phyloP scores from a whole-genome alignment of 805 yeast genomes.

The Candida boleticola region DNA sequence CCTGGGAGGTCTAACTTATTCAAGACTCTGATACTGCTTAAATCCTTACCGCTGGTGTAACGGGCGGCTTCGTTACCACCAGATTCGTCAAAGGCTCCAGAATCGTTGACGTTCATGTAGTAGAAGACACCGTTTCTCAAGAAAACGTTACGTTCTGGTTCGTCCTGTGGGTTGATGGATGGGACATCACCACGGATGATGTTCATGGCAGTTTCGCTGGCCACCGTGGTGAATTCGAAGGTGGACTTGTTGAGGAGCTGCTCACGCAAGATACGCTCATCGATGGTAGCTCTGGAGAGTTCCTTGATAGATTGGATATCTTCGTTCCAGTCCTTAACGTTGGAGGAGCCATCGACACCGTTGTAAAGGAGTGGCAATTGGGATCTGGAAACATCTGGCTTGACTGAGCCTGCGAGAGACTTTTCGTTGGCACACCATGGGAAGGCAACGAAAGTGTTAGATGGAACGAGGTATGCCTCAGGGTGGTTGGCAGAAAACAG shows the following conservation, averaged over 20 bases:
- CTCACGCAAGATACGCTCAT: constrained; percentile 74
- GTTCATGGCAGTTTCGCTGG: constrained; percentile 76
- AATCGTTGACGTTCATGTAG: constrained; percentile 65
- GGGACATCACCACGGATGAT: constrained; percentile 70
- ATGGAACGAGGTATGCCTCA: constrained; percentile 60
- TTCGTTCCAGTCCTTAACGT: constrained; percentile 80
- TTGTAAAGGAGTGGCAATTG: constrained; percentile 54
- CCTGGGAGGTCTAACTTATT: constrained; percentile 63
- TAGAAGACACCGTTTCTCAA: constrained; percentile 84
- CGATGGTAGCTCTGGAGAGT: constrained; percentile 54
- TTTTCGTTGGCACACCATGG: constrained; percentile 71
- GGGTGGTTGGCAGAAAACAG: constrained; percentile 37
- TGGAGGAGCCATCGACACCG: constrained; percentile 60
- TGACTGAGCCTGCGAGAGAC: constrained; percentile 10
- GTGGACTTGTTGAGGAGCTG: constrained; percentile 66
- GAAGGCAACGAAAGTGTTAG: constrained; percentile 55
- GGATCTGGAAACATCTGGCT: constrained; percentile 59
- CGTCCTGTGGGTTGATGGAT: constrained; percentile 81
- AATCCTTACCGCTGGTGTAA: constrained; percentile 74
- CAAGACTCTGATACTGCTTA: constrained; percentile 66
- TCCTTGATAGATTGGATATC: constrained; percentile 84
- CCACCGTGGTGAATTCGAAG: constrained; percentile 72
- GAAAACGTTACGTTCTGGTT: constrained; percentile 59
- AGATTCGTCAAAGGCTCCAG: constrained; percentile 58
- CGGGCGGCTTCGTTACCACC: constrained; percentile 90